These are phyloP conservation scores for Microthlaspi erraticum DNA, from an alignment of 345 rosid species.

Conservation along the genomic window DNA sequence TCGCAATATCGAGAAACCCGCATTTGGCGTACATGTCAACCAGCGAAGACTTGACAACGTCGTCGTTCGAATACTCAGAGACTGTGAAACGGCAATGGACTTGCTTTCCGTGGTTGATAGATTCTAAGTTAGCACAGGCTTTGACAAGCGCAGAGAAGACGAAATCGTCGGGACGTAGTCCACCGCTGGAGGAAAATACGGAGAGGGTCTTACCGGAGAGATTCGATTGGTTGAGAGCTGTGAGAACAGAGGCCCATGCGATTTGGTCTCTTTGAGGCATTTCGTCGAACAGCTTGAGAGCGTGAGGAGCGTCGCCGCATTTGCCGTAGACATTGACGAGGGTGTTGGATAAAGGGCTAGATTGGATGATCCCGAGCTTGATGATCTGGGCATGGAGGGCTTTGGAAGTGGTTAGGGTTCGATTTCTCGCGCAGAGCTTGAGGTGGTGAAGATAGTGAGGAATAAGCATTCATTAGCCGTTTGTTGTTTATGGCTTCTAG, in stretches of 20 bases:
- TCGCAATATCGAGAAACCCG: slow-evolving; percentile 51
- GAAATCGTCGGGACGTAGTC: slow-evolving; percentile 68
- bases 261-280: slow-evolving; percentile 66
- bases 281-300: slow-evolving; percentile 60
- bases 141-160: slow-evolving; percentile 63
- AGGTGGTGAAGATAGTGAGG: slow-evolving; percentile 54
- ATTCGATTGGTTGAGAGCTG: slow-evolving; percentile 60
- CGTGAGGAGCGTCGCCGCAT: slow-evolving; percentile 53
- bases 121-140: slow-evolving; percentile 65
- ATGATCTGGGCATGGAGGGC: slow-evolving; percentile 58
- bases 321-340: slow-evolving; percentile 59
- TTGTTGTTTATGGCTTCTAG: not conserved
- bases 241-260: slow-evolving; percentile 75
- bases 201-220: slow-evolving; percentile 58
- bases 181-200: slow-evolving; percentile 43
- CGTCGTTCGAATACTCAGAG: slow-evolving; percentile 59
- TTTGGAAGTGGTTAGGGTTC: slow-evolving; percentile 40
- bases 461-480: slow-evolving; percentile 53
- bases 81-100: slow-evolving; percentile 58
- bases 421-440: slow-evolving; percentile 49
- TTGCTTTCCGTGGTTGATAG: slow-evolving; percentile 61
- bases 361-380: slow-evolving; percentile 53
- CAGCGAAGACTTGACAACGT: slow-evolving; percentile 72
- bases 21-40: slow-evolving; percentile 84
- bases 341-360: slow-evolving; percentile 50